Evolutionary conservation across 2,329 filamentous ascomycete species (phyloP).

Genomic region (Neofusicoccum sp.): DNA sequence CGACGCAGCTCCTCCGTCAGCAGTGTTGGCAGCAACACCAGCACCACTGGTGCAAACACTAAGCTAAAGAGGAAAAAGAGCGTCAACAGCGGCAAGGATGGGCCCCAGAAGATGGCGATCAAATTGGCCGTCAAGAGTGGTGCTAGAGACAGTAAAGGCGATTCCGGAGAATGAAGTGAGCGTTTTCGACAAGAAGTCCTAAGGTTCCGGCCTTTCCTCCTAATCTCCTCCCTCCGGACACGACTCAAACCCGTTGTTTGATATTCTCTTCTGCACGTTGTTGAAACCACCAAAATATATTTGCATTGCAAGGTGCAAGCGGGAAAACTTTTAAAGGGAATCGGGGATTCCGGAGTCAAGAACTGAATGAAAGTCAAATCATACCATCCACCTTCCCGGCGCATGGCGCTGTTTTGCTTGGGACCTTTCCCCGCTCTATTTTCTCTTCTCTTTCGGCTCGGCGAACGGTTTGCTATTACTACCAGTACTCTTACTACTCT

Average conservation of each 20-base stretch:
- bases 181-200: not conserved
- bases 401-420: not conserved
- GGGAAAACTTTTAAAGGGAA: not conserved
- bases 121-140: constrained; percentile 40
- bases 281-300: not conserved
- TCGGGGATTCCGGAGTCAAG: not conserved
- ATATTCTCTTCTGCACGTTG: not conserved
- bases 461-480: not conserved
- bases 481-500: not conserved
- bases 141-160: constrained; percentile 12
- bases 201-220: not conserved
- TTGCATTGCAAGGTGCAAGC: constrained; percentile 9
- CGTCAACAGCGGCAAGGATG: constrained; percentile 45
- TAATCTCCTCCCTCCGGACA: not conserved
- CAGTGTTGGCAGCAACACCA: constrained; percentile 23
- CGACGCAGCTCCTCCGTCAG: constrained; percentile 39
- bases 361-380: constrained; percentile 9
- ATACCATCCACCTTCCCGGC: not conserved
- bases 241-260: not conserved
- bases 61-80: constrained; percentile 37
- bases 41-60: constrained; percentile 26
- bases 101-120: constrained; percentile 40
- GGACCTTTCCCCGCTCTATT: not conserved
- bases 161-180: not conserved
- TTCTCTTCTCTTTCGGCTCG: not conserved